Evolutionary conservation across 2,329 filamentous ascomycete genomes (phyloP).

Genomic region (Ceratocystis alfenasii): DNA sequence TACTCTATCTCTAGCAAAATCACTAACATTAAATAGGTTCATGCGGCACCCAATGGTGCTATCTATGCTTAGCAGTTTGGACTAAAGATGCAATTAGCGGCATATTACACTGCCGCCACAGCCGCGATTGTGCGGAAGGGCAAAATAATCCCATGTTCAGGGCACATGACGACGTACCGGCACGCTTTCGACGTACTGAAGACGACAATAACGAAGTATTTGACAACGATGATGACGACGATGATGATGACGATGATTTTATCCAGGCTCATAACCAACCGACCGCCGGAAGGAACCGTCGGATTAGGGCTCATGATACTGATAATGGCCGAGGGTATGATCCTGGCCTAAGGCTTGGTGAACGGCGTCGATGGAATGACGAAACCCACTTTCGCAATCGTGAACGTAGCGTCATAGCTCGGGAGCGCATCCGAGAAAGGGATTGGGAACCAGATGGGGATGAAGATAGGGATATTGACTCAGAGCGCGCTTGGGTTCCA

Average conservation of each 20-base stretch:
- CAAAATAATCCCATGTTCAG: constrained; percentile 11
- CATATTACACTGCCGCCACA: constrained; percentile 11
- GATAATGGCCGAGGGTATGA: neutral
- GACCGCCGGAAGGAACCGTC: neutral
- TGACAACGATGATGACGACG: neutral
- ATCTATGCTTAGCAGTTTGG: constrained; percentile 30
- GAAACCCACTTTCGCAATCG: neutral
- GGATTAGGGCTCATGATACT: neutral
- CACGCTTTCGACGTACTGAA: constrained; percentile 3
- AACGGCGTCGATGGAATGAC: neutral
- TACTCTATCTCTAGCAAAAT: too few species aligned
- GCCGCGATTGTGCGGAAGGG: constrained; percentile 9
- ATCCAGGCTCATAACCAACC: neutral
- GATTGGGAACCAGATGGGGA: neutral
- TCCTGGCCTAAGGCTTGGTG: neutral
- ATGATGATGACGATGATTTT: neutral
- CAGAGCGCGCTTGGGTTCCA: neutral
- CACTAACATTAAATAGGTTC: constrained; percentile 24
- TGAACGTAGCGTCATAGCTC: neutral
- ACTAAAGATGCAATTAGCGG: constrained; percentile 23
- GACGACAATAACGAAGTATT: constrained; percentile 7
- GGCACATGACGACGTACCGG: constrained; percentile 3
- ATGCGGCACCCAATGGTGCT: constrained; percentile 34
- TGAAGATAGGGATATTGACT: neutral
- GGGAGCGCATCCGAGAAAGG: neutral